Evolutionary conservation across 2,329 filamentous ascomycete species (phyloP), one percentile per base, ranked within the genome.

Genomic region (Penicillium freii): DNA sequence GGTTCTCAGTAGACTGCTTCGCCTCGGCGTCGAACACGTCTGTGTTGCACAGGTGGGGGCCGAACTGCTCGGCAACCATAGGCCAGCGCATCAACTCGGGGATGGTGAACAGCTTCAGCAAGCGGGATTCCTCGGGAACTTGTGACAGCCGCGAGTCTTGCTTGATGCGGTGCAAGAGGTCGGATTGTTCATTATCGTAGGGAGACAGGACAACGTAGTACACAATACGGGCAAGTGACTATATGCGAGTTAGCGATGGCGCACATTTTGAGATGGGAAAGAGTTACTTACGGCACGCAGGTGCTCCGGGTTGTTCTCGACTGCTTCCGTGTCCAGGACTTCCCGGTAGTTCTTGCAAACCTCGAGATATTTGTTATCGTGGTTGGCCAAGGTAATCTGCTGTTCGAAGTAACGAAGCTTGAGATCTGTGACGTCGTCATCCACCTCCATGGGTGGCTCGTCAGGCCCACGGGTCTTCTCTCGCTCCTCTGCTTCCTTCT

Each of bases 51-150:
- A 99, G 83, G 70, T 97, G 91, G 25, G 90, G 88, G 3, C 92
- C 92, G 67, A 95, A 99, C 61, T 89, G 85, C 77, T 93, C 87
- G 34, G 92, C 84, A 38, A 99, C 91, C 73, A 94, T 88, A 11
- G 94, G 93, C 94, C 94, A 99, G 73, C 93, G 89, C 94, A 99
- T 99, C 62, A 99, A 83, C 80, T 99, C 94, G 64, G 90, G 90
- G 5, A 96, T 87, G 31, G 94, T 99, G 77, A 99, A 99, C 59
- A 94, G 86, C 77, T 95, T 95, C 57, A 99, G 83, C 9, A 99
- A 85, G 69, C 92, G 87, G 31, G 91, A 88, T 63, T 97, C 93
- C 55, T 87, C 82, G 4, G 90, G 79, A 3, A 97, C 86, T 72
- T 89, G 84, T 11, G 86, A 78, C 73, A 92, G 92, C 62, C 94